A percentile compares a stretch with the other conserved stretches of the same genome.
Evolutionary conservation across 768 basidiomycete species (phyloP).

Genomic region (Hypsizygus marmoreus): DNA sequence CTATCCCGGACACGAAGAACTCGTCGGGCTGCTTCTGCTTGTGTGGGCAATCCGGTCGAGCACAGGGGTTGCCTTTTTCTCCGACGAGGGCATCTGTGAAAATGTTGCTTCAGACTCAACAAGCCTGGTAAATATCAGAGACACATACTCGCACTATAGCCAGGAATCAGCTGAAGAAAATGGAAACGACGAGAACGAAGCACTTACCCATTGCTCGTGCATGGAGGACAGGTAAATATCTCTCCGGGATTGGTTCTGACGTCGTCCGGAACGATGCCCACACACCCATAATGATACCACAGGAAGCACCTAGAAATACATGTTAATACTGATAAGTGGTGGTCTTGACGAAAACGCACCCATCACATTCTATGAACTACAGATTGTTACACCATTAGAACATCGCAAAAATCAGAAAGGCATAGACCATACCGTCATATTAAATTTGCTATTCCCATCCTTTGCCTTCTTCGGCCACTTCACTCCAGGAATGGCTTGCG

Average conservation of each 20-base stretch:
- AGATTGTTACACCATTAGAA: constrained; percentile 16
- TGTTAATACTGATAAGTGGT: too few species aligned
- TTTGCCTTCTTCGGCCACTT: constrained; percentile 28
- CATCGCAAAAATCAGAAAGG: constrained; percentile 30
- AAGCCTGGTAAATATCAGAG: neutral
- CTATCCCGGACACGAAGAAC: constrained; percentile 35
- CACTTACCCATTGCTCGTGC: constrained; percentile 33
- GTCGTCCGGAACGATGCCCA: constrained; percentile 40
- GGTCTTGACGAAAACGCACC: constrained; percentile 11
- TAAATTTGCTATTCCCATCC: constrained; percentile 26
- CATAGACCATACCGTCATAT: constrained; percentile 26
- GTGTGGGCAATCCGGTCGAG: constrained; percentile 29
- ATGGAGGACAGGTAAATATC: constrained; percentile 46
- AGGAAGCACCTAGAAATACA: constrained; percentile 32
- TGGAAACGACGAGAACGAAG: constrained; percentile 5
- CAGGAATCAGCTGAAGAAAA: neutral
- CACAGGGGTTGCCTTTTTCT: constrained; percentile 17
- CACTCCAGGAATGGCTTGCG: neutral
- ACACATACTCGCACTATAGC: constrained; percentile 17
- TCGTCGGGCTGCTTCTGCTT: constrained; percentile 16
- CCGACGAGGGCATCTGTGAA: constrained; percentile 12
- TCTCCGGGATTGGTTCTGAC: constrained; percentile 29
- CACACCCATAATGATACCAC: constrained; percentile 59
- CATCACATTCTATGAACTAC: constrained; percentile 15
- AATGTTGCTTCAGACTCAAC: constrained; percentile 3